Evolutionary conservation across 352 stramenopile species (phyloP).

Genomic region (Globisporangium yorkense): DNA sequence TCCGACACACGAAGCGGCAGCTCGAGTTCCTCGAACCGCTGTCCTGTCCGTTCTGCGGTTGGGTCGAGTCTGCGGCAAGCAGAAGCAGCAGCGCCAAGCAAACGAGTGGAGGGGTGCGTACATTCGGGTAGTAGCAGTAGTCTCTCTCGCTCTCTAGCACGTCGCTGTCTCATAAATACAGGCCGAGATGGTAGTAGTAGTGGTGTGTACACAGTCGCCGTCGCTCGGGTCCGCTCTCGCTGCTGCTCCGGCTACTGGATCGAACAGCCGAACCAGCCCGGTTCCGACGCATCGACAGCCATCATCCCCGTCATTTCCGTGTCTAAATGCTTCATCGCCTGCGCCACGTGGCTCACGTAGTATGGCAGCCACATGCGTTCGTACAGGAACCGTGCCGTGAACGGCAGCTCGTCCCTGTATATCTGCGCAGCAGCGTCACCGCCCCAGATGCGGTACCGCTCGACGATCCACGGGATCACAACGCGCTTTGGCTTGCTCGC

Average conservation of each 20-base stretch:
- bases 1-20: constrained; percentile 19
- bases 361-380: constrained; percentile 74
- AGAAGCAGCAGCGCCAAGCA: too few species aligned
- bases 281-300: constrained; percentile 27
- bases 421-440: constrained; percentile 45
- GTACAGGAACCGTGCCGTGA: constrained; percentile 73
- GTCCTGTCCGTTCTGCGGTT: constrained; percentile 45
- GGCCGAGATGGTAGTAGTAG: constrained; percentile 1
- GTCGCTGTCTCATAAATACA: constrained; percentile 10
- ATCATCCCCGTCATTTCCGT: constrained; percentile 28
- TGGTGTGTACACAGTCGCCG: not conserved
- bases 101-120: too few species aligned
- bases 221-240: not conserved
- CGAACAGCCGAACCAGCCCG: constrained; percentile 50
- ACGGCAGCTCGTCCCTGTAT: constrained; percentile 69
- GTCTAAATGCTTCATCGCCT: constrained; percentile 67
- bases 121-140: too few species aligned
- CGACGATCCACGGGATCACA: constrained; percentile 79
- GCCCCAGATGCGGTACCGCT: constrained; percentile 68
- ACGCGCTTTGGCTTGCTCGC: constrained; percentile 56
- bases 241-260: constrained; percentile 30
- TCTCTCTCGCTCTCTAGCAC: not conserved
- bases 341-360: constrained; percentile 59
- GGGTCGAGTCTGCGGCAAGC: constrained; percentile 3
- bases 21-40: constrained; percentile 32